Evolutionary conservation across 2,329 filamentous ascomycete species (phyloP).

Genomic region (Alternaria panax): DNA sequence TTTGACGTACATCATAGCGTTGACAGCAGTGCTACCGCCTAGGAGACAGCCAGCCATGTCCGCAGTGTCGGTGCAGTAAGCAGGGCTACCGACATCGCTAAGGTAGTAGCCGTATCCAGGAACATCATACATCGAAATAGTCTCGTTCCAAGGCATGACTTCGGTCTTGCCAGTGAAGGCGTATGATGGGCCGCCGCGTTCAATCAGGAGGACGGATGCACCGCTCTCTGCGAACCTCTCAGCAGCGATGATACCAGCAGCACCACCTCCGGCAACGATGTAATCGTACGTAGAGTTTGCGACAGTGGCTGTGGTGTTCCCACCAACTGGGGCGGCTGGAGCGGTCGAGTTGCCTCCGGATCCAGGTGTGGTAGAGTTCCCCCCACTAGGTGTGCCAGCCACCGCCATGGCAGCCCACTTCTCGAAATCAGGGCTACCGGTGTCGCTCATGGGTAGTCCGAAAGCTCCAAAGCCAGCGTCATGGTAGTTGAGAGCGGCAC

Average conservation of each 20-base stretch:
- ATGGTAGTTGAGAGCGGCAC: slow-evolving; percentile 40
- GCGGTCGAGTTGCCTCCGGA: slow-evolving; percentile 32
- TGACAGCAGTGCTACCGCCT: slow-evolving; percentile 71
- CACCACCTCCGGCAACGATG: slow-evolving; percentile 67
- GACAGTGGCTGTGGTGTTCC: slow-evolving; percentile 45
- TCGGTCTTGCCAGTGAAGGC: slow-evolving; percentile 39
- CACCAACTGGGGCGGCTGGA: slow-evolving; percentile 27
- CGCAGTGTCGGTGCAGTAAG: slow-evolving; percentile 68
- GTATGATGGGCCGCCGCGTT: slow-evolving; percentile 51
- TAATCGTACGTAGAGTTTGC: slow-evolving; percentile 63
- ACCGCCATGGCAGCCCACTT: slow-evolving; percentile 47
- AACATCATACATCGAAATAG: slow-evolving; percentile 49
- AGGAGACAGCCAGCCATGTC: slow-evolving; percentile 75
- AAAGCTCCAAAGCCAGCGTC: slow-evolving; percentile 44
- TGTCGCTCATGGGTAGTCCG: slow-evolving; percentile 38
- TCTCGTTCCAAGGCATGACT: slow-evolving; percentile 44
- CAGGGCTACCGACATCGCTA: slow-evolving; percentile 36
- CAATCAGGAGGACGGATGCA: slow-evolving; percentile 66
- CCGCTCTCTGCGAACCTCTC: slow-evolving; percentile 69
- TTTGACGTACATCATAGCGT: slow-evolving; percentile 52
- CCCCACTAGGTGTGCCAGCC: slow-evolving; percentile 20
- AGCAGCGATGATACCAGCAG: slow-evolving; percentile 65
- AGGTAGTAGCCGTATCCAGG: slow-evolving; percentile 49
- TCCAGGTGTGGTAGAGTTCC: slow-evolving; percentile 39
- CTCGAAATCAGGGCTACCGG: slow-evolving; percentile 41